phyloP scores from a whole-genome alignment of 2,329 filamentous ascomycete genomes.

The Conoideocrella luteorostrata region DNA sequence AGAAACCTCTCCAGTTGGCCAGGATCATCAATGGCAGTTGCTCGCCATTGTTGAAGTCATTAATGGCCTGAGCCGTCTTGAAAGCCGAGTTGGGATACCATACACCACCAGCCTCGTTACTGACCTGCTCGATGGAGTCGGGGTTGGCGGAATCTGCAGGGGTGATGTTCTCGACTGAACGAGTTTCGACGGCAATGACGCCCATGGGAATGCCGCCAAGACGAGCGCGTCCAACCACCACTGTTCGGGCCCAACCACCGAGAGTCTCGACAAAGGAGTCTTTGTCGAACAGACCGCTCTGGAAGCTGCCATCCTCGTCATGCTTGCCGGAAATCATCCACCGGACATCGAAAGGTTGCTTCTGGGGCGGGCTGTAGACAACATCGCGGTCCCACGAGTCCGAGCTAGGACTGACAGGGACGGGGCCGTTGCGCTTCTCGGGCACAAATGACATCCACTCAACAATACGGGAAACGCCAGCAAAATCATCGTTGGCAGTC shows the following conservation, averaged over 20 bases:
- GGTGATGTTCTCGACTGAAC: slow-evolving; percentile 92
- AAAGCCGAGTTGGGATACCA: slow-evolving; percentile 99
- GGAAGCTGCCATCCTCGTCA: slow-evolving; percentile 63
- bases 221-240: slow-evolving; percentile 92
- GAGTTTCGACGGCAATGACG: slow-evolving; percentile 95
- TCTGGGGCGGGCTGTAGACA: slow-evolving; percentile 72
- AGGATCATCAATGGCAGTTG: slow-evolving; percentile 98
- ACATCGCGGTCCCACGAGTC: slow-evolving; percentile 94
- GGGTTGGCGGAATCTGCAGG: slow-evolving; percentile 97
- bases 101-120: slow-evolving; percentile 92
- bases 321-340: slow-evolving; percentile 88
- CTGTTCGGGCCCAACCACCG: slow-evolving; percentile 93
- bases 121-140: slow-evolving; percentile 93
- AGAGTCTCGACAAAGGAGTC: slow-evolving; percentile 96
- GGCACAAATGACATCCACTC: slow-evolving; percentile 97
- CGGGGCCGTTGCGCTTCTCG: slow-evolving; percentile 86
- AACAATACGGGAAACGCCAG: slow-evolving; percentile 94
- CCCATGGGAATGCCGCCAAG: slow-evolving; percentile 96
- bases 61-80: slow-evolving; percentile 98
- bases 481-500: slow-evolving; percentile 96
- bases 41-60: slow-evolving; percentile 98
- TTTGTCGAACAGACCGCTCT: slow-evolving; percentile 90
- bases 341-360: slow-evolving; percentile 85
- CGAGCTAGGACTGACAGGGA: slow-evolving; percentile 80
- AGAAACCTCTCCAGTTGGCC: slow-evolving; percentile 99